Evolutionary conservation across 2,329 filamentous ascomycete genomes (phyloP).

Genomic region (Colletotrichum tropicale): DNA sequence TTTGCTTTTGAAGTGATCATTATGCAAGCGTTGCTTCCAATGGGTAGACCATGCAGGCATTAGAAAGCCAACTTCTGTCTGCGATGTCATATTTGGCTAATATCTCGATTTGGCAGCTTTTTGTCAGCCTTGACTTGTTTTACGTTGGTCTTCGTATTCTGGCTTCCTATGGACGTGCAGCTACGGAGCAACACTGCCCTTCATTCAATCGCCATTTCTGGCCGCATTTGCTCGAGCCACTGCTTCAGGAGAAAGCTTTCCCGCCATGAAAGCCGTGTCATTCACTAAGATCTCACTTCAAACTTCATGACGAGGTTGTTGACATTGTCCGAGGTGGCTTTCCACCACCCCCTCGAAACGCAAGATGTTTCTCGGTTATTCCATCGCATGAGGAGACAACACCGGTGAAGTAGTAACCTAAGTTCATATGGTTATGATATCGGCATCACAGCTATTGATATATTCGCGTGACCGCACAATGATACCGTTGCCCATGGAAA

Average conservation of each 20-base stretch:
- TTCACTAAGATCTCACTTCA: not conserved
- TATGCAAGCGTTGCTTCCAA: not conserved
- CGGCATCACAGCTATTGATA: not conserved
- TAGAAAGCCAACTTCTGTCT: not conserved
- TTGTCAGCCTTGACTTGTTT: too few relatives aligned
- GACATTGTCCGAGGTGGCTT: not conserved
- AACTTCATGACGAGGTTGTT: accelerated
- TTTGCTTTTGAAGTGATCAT: not conserved
- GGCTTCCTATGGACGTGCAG: too few relatives aligned
- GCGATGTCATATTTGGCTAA: not conserved
- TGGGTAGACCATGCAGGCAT: not conserved
- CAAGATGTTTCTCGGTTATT: not conserved
- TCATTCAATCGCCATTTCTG: not conserved
- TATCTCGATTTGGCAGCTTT: too few relatives aligned
- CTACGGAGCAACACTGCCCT: too few relatives aligned
- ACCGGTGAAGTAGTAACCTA: not conserved
- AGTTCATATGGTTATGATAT: too few relatives aligned
- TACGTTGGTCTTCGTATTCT: too few relatives aligned
- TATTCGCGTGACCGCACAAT: not conserved
- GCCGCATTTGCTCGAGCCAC: accelerated
- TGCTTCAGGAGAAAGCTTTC: accelerated
- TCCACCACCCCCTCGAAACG: not conserved
- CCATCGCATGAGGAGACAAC: not conserved
- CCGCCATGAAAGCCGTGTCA: not conserved
- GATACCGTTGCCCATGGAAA: not conserved